Percentiles rank a stretch among this genome's conserved stretches.
Evolutionary conservation across 495 filamentous ascomycete genomes (phyloP).

Genomic region (Xylaria venustula): DNA sequence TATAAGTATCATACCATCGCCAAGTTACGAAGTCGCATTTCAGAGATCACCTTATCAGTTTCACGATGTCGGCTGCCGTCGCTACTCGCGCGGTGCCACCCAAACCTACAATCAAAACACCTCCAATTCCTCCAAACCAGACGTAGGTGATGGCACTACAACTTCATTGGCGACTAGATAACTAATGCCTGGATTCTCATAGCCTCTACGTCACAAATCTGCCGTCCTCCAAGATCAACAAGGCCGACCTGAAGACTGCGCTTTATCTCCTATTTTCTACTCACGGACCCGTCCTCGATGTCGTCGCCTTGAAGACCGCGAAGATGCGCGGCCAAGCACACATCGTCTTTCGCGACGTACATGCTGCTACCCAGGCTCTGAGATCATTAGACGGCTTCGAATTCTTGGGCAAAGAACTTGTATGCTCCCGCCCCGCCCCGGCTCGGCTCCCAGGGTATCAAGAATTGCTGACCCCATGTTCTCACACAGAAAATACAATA

Average conservation of each 20-base stretch:
- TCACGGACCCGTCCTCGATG: slow-evolving; percentile 88
- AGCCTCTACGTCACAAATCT: slow-evolving; percentile 89
- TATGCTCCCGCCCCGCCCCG: slow-evolving; percentile 40
- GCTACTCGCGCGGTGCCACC: slow-evolving; percentile 20
- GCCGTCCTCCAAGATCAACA: slow-evolving; percentile 76
- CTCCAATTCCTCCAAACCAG: slow-evolving; percentile 61
- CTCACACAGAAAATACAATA: slow-evolving; percentile 75
- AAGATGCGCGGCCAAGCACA: slow-evolving; percentile 97
- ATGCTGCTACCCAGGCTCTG: slow-evolving; percentile 86
- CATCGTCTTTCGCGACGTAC: slow-evolving; percentile 83
- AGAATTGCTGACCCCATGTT: slow-evolving; percentile 22
- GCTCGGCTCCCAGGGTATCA: neutral
- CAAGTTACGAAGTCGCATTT: neutral
- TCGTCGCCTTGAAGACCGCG: slow-evolving; percentile 82
- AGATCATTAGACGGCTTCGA: slow-evolving; percentile 81
- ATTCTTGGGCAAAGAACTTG: slow-evolving; percentile 85
- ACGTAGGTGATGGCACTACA: slow-evolving; percentile 52
- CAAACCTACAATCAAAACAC: slow-evolving; percentile 37
- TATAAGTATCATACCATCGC: neutral
- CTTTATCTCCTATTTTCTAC: slow-evolving; percentile 94
- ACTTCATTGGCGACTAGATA: slow-evolving; percentile 22
- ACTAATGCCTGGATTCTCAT: slow-evolving; percentile 21
- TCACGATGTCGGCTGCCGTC: slow-evolving; percentile 12
- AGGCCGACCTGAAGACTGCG: slow-evolving; percentile 74
- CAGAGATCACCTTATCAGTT: slow-evolving; percentile 2